Conservation (phyloP, 1,139 yeast species). For the Magnusiomyces sp. region DNA sequence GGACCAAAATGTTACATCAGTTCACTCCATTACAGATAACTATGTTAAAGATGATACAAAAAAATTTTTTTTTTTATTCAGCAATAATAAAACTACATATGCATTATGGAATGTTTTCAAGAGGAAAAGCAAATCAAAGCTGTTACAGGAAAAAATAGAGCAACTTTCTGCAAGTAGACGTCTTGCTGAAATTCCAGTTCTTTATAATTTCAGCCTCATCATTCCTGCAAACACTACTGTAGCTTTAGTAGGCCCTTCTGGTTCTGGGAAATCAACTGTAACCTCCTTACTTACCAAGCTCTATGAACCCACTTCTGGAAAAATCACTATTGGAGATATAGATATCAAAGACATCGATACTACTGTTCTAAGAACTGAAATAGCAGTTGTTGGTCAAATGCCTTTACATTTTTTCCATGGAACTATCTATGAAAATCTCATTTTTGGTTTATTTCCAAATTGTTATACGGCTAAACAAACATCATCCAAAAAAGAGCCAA, state of each 20-base stretch:
- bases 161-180: constrained; percentile 1
- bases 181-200: constrained; percentile 10
- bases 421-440: constrained; percentile 63
- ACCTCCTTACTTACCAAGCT: constrained; percentile 59
- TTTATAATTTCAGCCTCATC: constrained; percentile 31
- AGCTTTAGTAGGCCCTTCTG: constrained; percentile 85
- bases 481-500: too few relatives aligned
- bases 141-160: neutral
- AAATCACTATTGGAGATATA: constrained; percentile 52
- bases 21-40: too few relatives aligned
- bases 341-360: constrained; percentile 52
- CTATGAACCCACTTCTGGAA: constrained; percentile 50
- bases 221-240: constrained; percentile 60
- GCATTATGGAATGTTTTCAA: too few relatives aligned
- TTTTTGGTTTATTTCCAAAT: constrained; percentile 43
- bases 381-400: constrained; percentile 82
- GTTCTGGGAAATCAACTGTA: constrained; percentile 82
- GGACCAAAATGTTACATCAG: too few relatives aligned
- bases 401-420: constrained; percentile 68
- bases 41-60: too few relatives aligned
- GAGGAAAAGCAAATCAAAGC: neutral
- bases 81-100: too few relatives aligned
- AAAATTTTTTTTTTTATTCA: too few relatives aligned
- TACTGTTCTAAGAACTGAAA: constrained; percentile 50
- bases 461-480: too few relatives aligned